Base-by-base conservation (phyloP, 352 stramenopile species). In the Saprolegnia diclina region DNA sequence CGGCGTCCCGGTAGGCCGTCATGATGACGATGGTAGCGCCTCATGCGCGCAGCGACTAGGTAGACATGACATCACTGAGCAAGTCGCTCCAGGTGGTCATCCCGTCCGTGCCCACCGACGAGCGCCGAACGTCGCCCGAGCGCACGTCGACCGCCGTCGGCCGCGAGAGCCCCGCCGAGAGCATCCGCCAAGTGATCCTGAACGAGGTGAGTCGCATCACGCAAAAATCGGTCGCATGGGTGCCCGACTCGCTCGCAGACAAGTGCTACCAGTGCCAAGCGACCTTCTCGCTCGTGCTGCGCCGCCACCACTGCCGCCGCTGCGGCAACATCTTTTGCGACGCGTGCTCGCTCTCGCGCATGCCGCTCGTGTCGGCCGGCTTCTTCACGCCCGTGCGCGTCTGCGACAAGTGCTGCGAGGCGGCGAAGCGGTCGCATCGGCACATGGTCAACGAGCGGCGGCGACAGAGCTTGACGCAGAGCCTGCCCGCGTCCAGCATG, bases 301-400 rank as follows among this genome's bases (percentile, higher is more conserved):
- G 85, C 7, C 78, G 87, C 18, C 90, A 97, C 63, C 88, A 96
- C 75, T 96, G 90, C 65, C 81, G 90, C 1, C 76, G 83, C 22
- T 96, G 91, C 71, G 91, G 92, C 5, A 90, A 91, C 46, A 79
- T 97, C 10, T 97, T 97, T 71, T 97, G 92, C 73, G 87, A 96
- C 56, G 74, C 81, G 16, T 97, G 92, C 72, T 87, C 85, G 7
- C 91, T 85, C 5, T 71, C 78, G 6, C 73, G 90, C n/a, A 94
- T 95, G 68, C 81, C 87, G 24, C 70, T 96, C 29, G 77, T 90
- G 0, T 74, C 80, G 1, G 80, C 83, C 0, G 83, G 81, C 1
- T 89, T 91, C 73, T 77, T 82, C 62, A 80, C 78, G 5, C 86
- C 86, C 14, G 86, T 94, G 9, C 74, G 86, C 14, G 86, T 94